Base-by-base conservation (phyloP, 2,329 filamentous ascomycete species). In the Exophiala bonariae region DNA sequence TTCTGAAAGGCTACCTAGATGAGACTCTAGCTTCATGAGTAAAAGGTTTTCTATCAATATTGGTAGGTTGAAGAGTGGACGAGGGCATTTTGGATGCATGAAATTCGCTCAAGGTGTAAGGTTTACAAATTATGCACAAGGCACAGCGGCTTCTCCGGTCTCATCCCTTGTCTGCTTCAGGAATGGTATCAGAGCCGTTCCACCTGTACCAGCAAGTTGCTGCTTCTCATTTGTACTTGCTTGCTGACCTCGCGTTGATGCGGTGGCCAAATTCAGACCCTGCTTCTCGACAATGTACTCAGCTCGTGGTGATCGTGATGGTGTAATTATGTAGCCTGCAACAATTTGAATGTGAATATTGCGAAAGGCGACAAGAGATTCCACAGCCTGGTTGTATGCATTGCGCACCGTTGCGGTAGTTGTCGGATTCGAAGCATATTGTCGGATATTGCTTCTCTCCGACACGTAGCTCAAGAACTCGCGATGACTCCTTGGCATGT, bases 281-380 rank as follows among this genome's bases (percentile, higher is more conserved):
- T 45, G 48, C 6, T 35, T 35, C 41, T 59, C 35, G 28, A 46
- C 10, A 46, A 47, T 16, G 50, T 50, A 11, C 20, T 30, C 3
- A 57, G 58, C 36, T 8, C 49, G 45, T 16, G 51, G 50, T 5
- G 41, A 50, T 45, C 59, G 61, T 2, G 68, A 63, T 1, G 74
- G 72, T 35, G 73, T 67, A 40, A 79, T 70, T 45, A 80, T 77
- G 52, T 78, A 80, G 32, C 75, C 63, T 1, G 76, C 72, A 1
- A 79, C 77, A 18, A 80, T 69, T 47, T 73, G 69, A 35, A 80
- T 75, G 49, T 80, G 77, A 39, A 69, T 71, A 49, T 77, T 73
- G 0, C 77, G 71, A 52, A 80, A 77, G 0, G 59, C 55, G 3
- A 68, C 69, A 10, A 80, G 61, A 2, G 50, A 38, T 8, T 47